phyloP scores from a whole-genome alignment of 2,329 filamentous ascomycete species.

The Sarocladium oryzae region DNA sequence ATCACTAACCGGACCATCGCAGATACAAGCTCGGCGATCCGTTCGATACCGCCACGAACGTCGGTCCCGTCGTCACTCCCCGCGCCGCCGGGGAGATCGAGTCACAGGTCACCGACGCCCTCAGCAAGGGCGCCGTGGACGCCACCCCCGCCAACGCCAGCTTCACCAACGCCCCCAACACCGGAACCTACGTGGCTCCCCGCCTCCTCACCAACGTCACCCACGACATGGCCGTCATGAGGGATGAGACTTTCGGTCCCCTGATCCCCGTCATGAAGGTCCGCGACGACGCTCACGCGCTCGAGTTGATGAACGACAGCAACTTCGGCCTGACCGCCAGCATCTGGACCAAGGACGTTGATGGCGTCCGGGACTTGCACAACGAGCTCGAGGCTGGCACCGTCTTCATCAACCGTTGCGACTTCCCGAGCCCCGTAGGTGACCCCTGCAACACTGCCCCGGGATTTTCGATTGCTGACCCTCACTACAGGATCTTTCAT shows the following conservation, averaged over 20 bases:
- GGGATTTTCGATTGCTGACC: too few relatives aligned
- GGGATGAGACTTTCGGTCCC: constrained; percentile 89
- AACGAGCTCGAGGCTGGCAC: constrained; percentile 85
- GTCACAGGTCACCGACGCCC: constrained; percentile 72
- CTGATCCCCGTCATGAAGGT: constrained; percentile 91
- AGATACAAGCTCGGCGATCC: constrained; percentile 82
- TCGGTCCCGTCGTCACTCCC: constrained; percentile 77
- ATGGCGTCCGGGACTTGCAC: constrained; percentile 66
- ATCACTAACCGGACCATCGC: too few relatives aligned
- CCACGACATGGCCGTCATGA: constrained; percentile 83
- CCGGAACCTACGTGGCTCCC: constrained; percentile 82
- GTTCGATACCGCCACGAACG: constrained; percentile 66
- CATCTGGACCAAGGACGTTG: constrained; percentile 88
- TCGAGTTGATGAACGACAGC: constrained; percentile 87
- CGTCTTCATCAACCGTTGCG: constrained; percentile 91
- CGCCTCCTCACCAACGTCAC: constrained; percentile 73
- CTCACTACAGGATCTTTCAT: not conserved
- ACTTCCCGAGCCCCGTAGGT: constrained; percentile 84
- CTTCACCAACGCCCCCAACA: constrained; percentile 62
- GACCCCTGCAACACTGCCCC: not conserved
- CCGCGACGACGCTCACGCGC: constrained; percentile 71
- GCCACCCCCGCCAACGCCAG: constrained; percentile 74
- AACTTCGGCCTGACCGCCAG: constrained; percentile 90
- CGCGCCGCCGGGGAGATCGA: constrained; percentile 71
- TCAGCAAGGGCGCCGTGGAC: constrained; percentile 76